Base-by-base conservation (phyloP, 73 alveolate genomes). In the Paramecium caudatum region DNA sequence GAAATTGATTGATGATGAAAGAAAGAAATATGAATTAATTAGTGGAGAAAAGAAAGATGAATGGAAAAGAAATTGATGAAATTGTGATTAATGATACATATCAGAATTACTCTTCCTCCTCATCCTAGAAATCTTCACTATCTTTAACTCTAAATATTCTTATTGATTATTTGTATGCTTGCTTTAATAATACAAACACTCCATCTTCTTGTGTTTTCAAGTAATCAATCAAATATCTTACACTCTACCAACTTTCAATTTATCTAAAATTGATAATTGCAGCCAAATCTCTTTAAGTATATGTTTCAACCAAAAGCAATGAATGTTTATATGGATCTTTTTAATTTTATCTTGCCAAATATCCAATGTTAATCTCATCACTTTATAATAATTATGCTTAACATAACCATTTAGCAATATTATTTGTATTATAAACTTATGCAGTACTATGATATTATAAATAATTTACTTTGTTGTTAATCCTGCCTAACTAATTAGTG, bases 351-450 rank as follows among this genome's bases (percentile, higher is more conserved):
- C 94, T 90, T 12, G 82, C 55, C 21, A 82, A 46, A 82, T 47
- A 90, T 5, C 94, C 94, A 50, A 90, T 34, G 25, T 90, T 90
- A 16, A 90, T 91, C 10, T 46, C 43, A 13, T 90, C 93, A 19
- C 74, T 25, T 5, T 91, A 91, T n/a, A 91, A 17, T 16, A 90
- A 33, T 45, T 82, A 61, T 7, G 93, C 91, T 19, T 81, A 43
- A 37, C 87, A 47, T 34, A 83, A 48, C 94, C 94, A 90, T 25
- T 83, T 90, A 5, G 93, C 81, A 23, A 90, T 82, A 47, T 90
- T 90, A 49, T 91, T 82, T 0, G 93, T 34, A 91, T 90, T 90
- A 30, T 90, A 70, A 27, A 50, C 83, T 15, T 34, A 30, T 13
- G 69, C 93, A 32, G 55, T 82, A 21, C 80, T 55, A 55, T 4